phyloP scores from a whole-genome alignment of 768 basidiomycete species.

The Mycena latifolia region DNA sequence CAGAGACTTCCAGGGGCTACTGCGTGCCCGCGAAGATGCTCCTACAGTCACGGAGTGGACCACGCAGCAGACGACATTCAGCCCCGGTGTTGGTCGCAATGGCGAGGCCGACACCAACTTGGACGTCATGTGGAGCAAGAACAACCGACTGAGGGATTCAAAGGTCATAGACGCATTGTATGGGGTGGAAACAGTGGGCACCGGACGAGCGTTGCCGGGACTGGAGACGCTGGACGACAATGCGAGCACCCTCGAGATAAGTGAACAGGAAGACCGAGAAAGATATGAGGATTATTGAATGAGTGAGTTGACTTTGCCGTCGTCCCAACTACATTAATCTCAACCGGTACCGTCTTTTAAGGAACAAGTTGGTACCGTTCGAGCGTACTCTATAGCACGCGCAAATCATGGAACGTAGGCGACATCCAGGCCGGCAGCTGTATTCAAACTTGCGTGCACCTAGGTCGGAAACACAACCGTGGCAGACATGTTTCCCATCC shows the following conservation, averaged over 20 bases:
- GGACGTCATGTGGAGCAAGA: slow-evolving; percentile 43
- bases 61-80: background rate
- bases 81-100: too few relatives aligned
- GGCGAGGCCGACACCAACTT: too few relatives aligned
- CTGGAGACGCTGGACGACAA: slow-evolving; percentile 61
- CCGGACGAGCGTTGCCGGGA: slow-evolving; percentile 52
- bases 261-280: slow-evolving; percentile 38
- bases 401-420: too few relatives aligned
- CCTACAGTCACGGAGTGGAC: slow-evolving; percentile 58
- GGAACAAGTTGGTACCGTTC: too few relatives aligned
- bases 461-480: too few relatives aligned
- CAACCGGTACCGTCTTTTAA: too few relatives aligned
- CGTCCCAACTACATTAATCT: too few relatives aligned
- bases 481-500: too few relatives aligned
- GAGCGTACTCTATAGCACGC: too few relatives aligned
- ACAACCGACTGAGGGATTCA: slow-evolving; percentile 48
- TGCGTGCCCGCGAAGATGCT: slow-evolving; percentile 43
- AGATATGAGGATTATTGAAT: slow-evolving; percentile 26
- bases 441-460: too few relatives aligned
- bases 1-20: slow-evolving; percentile 32
- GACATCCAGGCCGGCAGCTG: too few relatives aligned
- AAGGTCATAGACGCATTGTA: slow-evolving; percentile 66
- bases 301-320: background rate
- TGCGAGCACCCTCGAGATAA: slow-evolving; percentile 33
- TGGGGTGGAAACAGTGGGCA: slow-evolving; percentile 54